phyloP scores from a whole-genome alignment of 1,284 basidiomycete species.

The Trichosporon asahii region DNA sequence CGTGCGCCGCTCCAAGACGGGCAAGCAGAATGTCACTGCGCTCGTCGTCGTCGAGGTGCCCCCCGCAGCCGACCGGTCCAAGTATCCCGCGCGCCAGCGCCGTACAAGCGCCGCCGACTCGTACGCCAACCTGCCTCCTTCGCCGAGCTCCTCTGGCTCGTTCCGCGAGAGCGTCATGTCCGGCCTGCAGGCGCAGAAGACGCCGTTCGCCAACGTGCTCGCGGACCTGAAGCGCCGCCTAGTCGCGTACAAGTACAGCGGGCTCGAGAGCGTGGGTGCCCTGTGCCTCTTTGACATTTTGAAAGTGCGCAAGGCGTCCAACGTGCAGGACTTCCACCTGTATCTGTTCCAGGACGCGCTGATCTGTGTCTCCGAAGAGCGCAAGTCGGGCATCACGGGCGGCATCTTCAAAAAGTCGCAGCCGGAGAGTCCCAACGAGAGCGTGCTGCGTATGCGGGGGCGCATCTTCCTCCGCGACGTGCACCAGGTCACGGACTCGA shows the following conservation, averaged over 20 bases:
- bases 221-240: slow-evolving; percentile 83
- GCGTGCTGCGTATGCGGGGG: slow-evolving; percentile 80
- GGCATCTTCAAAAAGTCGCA: slow-evolving; percentile 29
- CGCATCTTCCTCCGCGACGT: slow-evolving; percentile 93
- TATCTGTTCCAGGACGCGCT: slow-evolving; percentile 96
- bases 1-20: slow-evolving; percentile 60
- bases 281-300: slow-evolving; percentile 88
- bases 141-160: slow-evolving; percentile 30
- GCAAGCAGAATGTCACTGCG: slow-evolving; percentile 75
- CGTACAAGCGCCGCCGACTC: slow-evolving; percentile 29
- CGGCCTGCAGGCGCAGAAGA: slow-evolving; percentile 18
- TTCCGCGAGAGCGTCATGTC: slow-evolving; percentile 16
- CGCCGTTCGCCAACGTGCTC: slow-evolving; percentile 68
- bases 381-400: slow-evolving; percentile 60
- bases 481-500: slow-evolving; percentile 74
- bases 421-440: neutral
- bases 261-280: slow-evolving; percentile 72
- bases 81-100: slow-evolving; percentile 34
- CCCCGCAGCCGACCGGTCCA: slow-evolving; percentile 57
- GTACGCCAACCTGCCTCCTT: slow-evolving; percentile 39
- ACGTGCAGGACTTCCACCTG: slow-evolving; percentile 86
- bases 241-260: slow-evolving; percentile 90
- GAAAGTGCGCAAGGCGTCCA: slow-evolving; percentile 76
- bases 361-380: slow-evolving; percentile 90
- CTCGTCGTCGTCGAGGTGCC: slow-evolving; percentile 87